These are phyloP conservation scores for Backusella morwellensis DNA, from an alignment of 192 early-diverging fungal species.

Conservation along the genomic window DNA sequence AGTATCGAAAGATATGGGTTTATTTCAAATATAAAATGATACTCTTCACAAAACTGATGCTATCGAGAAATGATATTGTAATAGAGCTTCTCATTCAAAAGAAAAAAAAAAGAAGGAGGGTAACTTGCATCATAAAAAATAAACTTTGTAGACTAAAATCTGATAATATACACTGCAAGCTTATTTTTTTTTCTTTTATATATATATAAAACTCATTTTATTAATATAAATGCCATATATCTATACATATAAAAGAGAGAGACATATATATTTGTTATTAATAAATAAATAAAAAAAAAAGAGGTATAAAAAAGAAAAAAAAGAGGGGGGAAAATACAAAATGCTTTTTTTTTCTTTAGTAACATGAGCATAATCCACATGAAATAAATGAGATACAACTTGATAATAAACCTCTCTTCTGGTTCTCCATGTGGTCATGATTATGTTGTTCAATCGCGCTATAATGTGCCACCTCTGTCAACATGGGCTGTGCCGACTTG, in stretches of 20 bases:
- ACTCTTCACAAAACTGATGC: no score
- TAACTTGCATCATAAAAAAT: no score
- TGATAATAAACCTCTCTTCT: slow-evolving; percentile 4
- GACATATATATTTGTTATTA: no score
- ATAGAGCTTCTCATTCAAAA: no score
- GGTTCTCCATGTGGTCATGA: neutral
- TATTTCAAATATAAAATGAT: no score
- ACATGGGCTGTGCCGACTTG: slow-evolving; percentile 6
- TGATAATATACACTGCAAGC: no score
- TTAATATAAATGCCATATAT: neutral
- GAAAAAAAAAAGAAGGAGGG: no score
- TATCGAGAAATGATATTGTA: no score
- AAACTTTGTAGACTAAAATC: no score
- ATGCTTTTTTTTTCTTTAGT: neutral
- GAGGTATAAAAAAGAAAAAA: neutral
- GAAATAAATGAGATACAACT: neutral
- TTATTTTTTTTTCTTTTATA: no score
- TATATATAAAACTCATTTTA: no score
- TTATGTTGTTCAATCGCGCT: slow-evolving; percentile 4
- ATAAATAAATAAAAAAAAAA: neutral
- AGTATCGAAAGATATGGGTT: no score
- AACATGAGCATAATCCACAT: slow-evolving; percentile 12
- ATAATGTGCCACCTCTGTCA: slow-evolving; percentile 5
- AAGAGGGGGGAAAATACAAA: neutral
- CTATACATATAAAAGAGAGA: neutral